A percentile compares a stretch with the other conserved stretches of the same genome.
Conservation (phyloP, 768 basidiomycete genomes). For the Termitomyces bulborhizus region DNA sequence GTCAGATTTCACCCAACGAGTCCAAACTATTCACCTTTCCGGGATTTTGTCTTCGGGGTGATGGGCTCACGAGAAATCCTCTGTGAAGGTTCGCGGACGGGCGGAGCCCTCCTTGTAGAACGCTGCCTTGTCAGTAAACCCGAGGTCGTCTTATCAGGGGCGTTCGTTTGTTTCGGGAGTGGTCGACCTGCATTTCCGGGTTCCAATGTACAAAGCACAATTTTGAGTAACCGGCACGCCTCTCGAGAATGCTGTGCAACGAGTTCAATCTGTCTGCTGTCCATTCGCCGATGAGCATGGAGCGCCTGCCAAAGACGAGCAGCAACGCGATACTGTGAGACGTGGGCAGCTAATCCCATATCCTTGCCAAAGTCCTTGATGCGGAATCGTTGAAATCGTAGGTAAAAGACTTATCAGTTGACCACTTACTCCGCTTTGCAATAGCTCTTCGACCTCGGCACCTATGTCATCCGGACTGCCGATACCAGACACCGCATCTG, state of each 20-base stretch:
- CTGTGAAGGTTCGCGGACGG: slow-evolving; percentile 10
- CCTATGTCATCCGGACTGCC: slow-evolving; percentile 30
- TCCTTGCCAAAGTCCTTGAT: slow-evolving; percentile 31
- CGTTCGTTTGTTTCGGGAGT: slow-evolving; percentile 15
- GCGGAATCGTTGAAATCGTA: neutral
- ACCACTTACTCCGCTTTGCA: slow-evolving; percentile 33
- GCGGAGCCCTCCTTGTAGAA: slow-evolving; percentile 11
- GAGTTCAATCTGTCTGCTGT: slow-evolving; percentile 34
- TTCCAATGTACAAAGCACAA: slow-evolving; percentile 20
- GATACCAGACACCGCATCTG: slow-evolving; percentile 18
- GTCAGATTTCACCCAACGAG: neutral
- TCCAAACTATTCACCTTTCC: slow-evolving; percentile 23
- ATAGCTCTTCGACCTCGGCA: slow-evolving; percentile 34
- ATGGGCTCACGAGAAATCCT: slow-evolving; percentile 20
- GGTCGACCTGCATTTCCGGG: slow-evolving; percentile 21
- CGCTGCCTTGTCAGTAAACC: slow-evolving; percentile 9
- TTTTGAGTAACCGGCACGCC: slow-evolving; percentile 43
- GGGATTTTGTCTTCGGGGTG: slow-evolving; percentile 37
- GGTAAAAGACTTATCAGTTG: neutral
- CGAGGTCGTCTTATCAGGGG: slow-evolving; percentile 13
- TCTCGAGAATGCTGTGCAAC: slow-evolving; percentile 49
- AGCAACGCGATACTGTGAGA: slow-evolving; percentile 44
- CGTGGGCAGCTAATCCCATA: slow-evolving; percentile 23
- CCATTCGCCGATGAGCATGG: slow-evolving; percentile 54
- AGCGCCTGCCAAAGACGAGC: slow-evolving; percentile 67